Conservation (phyloP, 2,329 filamentous ascomycete genomes). For the Trichoderma sp. region DNA sequence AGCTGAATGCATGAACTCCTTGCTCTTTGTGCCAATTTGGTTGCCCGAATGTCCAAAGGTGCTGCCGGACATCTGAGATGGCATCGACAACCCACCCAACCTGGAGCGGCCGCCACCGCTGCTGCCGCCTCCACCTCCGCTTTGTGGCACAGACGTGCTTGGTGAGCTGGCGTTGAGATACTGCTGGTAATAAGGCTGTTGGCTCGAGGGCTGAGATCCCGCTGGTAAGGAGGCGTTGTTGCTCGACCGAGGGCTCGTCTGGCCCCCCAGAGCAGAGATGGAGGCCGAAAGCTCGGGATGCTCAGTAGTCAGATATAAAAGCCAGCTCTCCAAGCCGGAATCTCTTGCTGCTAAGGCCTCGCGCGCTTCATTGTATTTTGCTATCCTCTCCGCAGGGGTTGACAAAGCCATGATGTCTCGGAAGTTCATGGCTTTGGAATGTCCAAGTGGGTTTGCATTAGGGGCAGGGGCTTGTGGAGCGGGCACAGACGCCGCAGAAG, state of each 20-base stretch:
- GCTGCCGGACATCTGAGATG: constrained; percentile 41
- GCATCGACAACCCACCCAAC: constrained; percentile 34
- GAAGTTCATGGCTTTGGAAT: constrained; percentile 53
- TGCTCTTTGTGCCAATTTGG: constrained; percentile 77
- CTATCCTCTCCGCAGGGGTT: constrained; percentile 64
- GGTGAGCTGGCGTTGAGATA: constrained; percentile 47
- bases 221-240: constrained; percentile 24
- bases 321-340: constrained; percentile 66
- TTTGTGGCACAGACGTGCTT: constrained; percentile 27
- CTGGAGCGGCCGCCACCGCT: constrained; percentile 32
- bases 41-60: constrained; percentile 54
- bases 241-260: constrained; percentile 5
- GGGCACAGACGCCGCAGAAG: constrained; percentile 19
- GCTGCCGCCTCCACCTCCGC: constrained; percentile 22
- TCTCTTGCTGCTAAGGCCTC: constrained; percentile 68
- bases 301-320: constrained; percentile 43
- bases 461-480: constrained; percentile 4
- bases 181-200: constrained; percentile 54
- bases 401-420: constrained; percentile 73
- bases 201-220: constrained; percentile 26
- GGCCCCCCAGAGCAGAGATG: constrained; percentile 19
- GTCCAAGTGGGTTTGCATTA: constrained; percentile 18
- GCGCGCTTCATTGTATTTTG: constrained; percentile 69
- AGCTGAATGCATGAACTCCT: constrained; percentile 82
- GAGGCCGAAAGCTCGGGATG: constrained; percentile 40